Base-by-base conservation (phyloP, 208 protist species). In the Kentomonas sorsogonicus region DNA sequence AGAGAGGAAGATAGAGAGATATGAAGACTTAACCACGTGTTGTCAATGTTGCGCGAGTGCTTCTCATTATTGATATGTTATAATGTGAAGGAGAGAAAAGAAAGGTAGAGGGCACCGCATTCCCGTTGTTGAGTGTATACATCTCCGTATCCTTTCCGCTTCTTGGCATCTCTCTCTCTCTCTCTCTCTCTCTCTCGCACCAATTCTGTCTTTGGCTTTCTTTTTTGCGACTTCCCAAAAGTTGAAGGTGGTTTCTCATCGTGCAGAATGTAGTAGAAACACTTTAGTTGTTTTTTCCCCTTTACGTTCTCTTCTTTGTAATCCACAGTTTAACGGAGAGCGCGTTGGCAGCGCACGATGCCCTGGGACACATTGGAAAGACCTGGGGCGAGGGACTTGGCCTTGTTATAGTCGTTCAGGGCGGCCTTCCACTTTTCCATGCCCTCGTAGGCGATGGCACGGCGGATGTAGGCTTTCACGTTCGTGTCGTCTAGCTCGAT, bases 401-500 rank as follows among this genome's bases (percentile, higher is more conserved):
- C 53, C 54, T 77, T 74, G 5, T 56, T 72, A 7, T 30, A 41
- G 36, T 71, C 45, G 56, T 75, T 53, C 25, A 84, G 40, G n/a
- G 36, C 26, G 9, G 36, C 18, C 29, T 89, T 77, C 92, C 92
- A 97, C 63, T 89, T 90, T 68, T 97, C 89, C 61, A 94, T 72
- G 16, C 89, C 87, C 64, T 97, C 89, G 57, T 94, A 87, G 15
- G 92, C 89, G 34, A 95, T 91, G 23, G 78, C 92, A n/a, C 92
- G 78, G 23, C 92, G 83, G 47, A 96, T 69, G 69, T 85, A 77
- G 10, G 89, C 92, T 83, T 97, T 96, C n/a, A 89, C 75, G 53
- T 96, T 78, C 9, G 33, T 58, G 6, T 73, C 43, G 45, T 96
- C 82, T 63, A 97, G 88, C 18, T 52, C 53, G 20, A 97, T 25